Evolutionary conservation across 768 basidiomycete species (phyloP), one percentile per base, ranked within the genome.

Genomic region (Lyophyllum semitale): DNA sequence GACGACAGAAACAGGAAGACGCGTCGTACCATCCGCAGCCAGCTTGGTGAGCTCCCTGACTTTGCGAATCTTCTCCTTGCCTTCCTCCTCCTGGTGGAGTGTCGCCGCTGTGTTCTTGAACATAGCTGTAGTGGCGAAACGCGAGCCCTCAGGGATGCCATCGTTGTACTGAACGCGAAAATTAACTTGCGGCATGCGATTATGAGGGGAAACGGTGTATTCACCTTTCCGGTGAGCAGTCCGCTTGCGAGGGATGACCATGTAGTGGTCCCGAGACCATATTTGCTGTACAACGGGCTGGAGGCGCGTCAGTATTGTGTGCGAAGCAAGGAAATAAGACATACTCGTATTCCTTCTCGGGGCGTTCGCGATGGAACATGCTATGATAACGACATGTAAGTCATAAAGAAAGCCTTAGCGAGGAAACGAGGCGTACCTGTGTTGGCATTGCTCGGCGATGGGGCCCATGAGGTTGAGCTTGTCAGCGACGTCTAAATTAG

Each of bases 291-390:
- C 38, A 89, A 67, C 12, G 81, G 80, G 17, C 84, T 84, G 48
- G 29, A 2, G 37, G 6, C 13, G n/a, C 27, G 22, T 43, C 9
- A 47, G 25, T 27, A 17, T n/a, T 0, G 40, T 30, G 17, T 13
- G 35, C 1, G 38, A 30, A 27, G 29, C 13, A 22, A 22, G 11
- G 22, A 55, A 12, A 9, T 40, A 8, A 15, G 17, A 67, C 78
- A 59, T 61, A 85, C 81, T 72, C 76, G 70, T 89, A 92, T 75
- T 93, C 90, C 63, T 82, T 82, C 73, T 94, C 92, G n/a, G 90
- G 85, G 15, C 86, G 79, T 59, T 92, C 87, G 18, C 91, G 84
- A 67, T 86, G 81, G 68, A 93, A 81, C 83, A 91, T 84, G 65
- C 84, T 89, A 67, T 69, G 68, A 23, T 48, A 22, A 17, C 3